Base-by-base conservation (phyloP, 176 grass and related monocot genomes). In the Saccharum officinarum region DNA sequence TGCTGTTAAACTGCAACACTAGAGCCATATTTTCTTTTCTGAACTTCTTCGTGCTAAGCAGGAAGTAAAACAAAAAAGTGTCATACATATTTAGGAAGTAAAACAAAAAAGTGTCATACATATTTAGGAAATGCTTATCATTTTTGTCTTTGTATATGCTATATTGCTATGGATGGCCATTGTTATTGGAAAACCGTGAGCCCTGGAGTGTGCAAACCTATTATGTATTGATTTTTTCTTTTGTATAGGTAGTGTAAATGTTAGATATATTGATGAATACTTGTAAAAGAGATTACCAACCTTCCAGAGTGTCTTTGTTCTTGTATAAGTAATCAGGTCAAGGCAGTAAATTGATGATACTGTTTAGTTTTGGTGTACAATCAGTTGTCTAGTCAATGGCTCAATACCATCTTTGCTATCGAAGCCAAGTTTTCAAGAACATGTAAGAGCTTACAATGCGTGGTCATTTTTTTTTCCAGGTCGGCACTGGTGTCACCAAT, bases 401-500 rank as follows among this genome's bases (percentile, higher is more conserved):
- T 66, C 26, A 31, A 66, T 66, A 2, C 13, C 63, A 69, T 26
- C 34, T 80, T 60, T 87, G 14, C 9, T 75, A 44, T 80, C 49
- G 4, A 86, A 60, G 33, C 15, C 28, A 67, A 10, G 7, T 70
- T 71, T 67, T 59, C 15, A 78, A 78, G 22, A 57, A n/a, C 45
- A 44, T 33, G 62, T 50, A 34, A 88, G 80, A 89, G 62, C 41
- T 71, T 86, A 77, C 62, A 38, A 22, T 44, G 7, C 47, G 31
- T 86, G 65, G 16, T 20, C n/a, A 84, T 38, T 52, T 5, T 78
- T 82, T 47, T 49, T 82, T 88, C 79, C 90, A 98, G 96, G 85
- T 98, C 5, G 96, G 96, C 45, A 95, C 93, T 42, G 93, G 87
- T 68, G 89, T 87, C 40, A 95, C 93, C 69, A 98, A 95, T 86